Evolutionary conservation across 2,329 filamentous ascomycete genomes (phyloP).

Genomic region (Calonectria ilicicola): DNA sequence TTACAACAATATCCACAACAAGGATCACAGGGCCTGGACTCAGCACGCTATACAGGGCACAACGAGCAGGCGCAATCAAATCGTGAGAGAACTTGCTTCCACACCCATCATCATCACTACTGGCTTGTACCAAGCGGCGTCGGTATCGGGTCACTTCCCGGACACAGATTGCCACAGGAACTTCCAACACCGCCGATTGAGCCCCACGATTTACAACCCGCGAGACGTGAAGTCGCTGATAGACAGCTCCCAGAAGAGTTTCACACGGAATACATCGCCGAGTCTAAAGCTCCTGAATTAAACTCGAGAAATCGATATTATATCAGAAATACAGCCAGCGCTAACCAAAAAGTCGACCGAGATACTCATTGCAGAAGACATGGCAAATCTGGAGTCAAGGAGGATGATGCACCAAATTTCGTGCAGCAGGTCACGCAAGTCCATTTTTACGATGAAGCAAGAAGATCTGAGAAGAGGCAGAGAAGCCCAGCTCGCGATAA

Average conservation of each 20-base stretch:
- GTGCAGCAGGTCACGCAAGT: constrained; percentile 43
- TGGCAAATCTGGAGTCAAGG: neutral
- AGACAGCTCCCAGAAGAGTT: constrained; percentile 34
- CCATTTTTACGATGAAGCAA: constrained; percentile 35
- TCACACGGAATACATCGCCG: constrained; percentile 43
- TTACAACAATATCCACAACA: constrained; percentile 14
- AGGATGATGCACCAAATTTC: constrained; percentile 1
- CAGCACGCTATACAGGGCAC: constrained; percentile 37
- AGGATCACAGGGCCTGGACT: constrained; percentile 33
- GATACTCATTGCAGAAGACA: constrained; percentile 18
- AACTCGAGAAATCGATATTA: constrained; percentile 47
- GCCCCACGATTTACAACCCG: constrained; percentile 38
- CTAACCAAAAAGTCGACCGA: constrained; percentile 27
- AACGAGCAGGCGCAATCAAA: constrained; percentile 34
- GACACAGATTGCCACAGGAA: neutral
- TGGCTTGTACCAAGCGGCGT: constrained; percentile 57
- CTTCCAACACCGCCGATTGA: constrained; percentile 22
- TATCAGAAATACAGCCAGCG: constrained; percentile 34
- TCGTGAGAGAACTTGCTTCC: constrained; percentile 57
- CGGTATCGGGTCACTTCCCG: constrained; percentile 28
- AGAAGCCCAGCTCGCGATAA: neutral
- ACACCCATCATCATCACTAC: constrained; percentile 73
- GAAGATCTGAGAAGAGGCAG: neutral
- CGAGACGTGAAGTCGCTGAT: constrained; percentile 29
- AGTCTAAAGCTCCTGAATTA: constrained; percentile 28